Percentiles rank a stretch among this genome's conserved stretches.
Conservation (phyloP, 352 stramenopile species). For the Phytophthora pluvialis region DNA sequence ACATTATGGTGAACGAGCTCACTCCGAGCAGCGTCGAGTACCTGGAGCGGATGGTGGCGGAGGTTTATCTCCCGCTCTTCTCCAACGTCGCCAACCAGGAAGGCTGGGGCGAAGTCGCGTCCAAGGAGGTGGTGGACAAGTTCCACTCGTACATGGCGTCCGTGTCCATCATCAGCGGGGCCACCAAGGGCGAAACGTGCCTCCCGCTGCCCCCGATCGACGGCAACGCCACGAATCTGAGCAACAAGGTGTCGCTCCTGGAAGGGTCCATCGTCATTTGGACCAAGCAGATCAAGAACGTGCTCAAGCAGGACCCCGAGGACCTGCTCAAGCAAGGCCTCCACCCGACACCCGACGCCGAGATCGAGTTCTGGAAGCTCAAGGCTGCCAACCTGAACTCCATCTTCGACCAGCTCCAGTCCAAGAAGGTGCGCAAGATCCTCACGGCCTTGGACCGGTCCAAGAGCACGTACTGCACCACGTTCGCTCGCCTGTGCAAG, state of each 20-base stretch:
- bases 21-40: conserved; percentile 94
- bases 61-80: conserved; percentile 96
- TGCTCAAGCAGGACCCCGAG: conserved; percentile 98
- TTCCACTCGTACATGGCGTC: conserved; percentile 97
- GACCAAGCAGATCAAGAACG: conserved; percentile 99
- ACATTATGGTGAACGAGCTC: conserved; percentile 90
- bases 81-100: conserved; percentile 96
- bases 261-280: conserved; percentile 98
- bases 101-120: conserved; percentile 96
- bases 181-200: conserved; percentile 97
- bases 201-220: conserved; percentile 94
- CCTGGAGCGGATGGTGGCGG: conserved; percentile 94
- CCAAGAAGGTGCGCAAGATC: conserved; percentile 94
- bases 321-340: conserved; percentile 95
- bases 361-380: conserved; percentile 98
- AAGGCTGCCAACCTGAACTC: conserved; percentile 96
- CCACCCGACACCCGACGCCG: conserved; percentile 96
- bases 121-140: conserved; percentile 96
- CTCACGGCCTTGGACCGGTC: conserved; percentile 94
- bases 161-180: conserved; percentile 96
- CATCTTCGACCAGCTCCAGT: conserved; percentile 95
- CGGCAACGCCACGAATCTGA: conserved; percentile 75
- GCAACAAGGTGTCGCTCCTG: conserved; percentile 96
- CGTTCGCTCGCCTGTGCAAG: conserved; percentile 97
- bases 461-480: conserved; percentile 97